Evolutionary conservation across 805 yeast genomes (phyloP).

Genomic region (Spathaspora hagerdaliae): DNA sequence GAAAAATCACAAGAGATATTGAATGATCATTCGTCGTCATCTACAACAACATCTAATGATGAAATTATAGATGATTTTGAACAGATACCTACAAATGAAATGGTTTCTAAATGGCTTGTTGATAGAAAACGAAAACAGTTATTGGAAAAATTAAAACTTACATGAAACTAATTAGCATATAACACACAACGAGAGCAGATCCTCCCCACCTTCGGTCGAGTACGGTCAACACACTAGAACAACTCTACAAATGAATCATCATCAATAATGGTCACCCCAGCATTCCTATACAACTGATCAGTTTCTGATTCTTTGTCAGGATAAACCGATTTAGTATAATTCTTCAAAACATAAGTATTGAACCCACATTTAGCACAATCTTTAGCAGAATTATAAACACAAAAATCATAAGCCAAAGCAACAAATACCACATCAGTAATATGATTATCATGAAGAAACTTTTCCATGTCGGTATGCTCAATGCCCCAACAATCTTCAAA

Average conservation of each 20-base stretch:
- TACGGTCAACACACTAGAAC: background rate
- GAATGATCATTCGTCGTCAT: background rate
- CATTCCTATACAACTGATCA: slow-evolving; percentile 25
- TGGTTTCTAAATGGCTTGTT: slow-evolving; percentile 46
- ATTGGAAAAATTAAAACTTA: slow-evolving; percentile 21
- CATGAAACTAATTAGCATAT: no score
- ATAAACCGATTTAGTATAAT: slow-evolving; percentile 54
- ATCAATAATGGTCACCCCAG: slow-evolving; percentile 28
- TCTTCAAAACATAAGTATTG: slow-evolving; percentile 55
- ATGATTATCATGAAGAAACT: slow-evolving; percentile 38
- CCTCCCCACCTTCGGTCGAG: no score
- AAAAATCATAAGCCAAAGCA: slow-evolving; percentile 84
- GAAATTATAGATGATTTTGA: slow-evolving; percentile 19
- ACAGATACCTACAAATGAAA: slow-evolving; percentile 27
- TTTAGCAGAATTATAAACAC: slow-evolving; percentile 74
- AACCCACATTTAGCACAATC: slow-evolving; percentile 65
- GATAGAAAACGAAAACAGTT: slow-evolving; percentile 42
- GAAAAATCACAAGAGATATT: slow-evolving; percentile 17
- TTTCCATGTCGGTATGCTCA: slow-evolving; percentile 63
- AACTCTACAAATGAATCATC: background rate
- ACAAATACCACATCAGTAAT: slow-evolving; percentile 66
- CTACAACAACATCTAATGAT: slow-evolving; percentile 1
- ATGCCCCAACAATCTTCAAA: slow-evolving; percentile 76
- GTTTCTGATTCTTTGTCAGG: slow-evolving; percentile 36
- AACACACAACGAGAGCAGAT: no score